Percentiles rank a stretch among this genome's conserved stretches.
Conservation (phyloP, 176 grass and related monocot species). For the Musa acuminata region DNA sequence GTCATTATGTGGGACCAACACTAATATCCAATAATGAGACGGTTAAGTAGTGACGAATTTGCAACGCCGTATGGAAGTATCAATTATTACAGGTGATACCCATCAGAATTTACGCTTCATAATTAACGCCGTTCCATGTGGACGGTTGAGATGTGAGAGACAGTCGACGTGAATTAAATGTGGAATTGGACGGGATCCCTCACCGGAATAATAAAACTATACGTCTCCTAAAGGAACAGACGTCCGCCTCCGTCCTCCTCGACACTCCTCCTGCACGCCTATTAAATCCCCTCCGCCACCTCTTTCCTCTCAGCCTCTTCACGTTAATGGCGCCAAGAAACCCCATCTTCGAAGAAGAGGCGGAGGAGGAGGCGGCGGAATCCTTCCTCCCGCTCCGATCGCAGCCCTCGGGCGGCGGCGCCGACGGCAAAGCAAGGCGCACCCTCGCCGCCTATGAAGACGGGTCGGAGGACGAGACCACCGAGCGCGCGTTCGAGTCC, state of each 20-base stretch:
- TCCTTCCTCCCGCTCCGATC: constrained; percentile 35
- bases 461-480: constrained; percentile 39
- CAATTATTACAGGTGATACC: too few species aligned
- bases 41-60: too few species aligned
- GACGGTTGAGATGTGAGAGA: background rate
- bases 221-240: too few species aligned
- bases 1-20: too few species aligned
- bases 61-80: too few species aligned
- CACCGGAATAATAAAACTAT: too few species aligned
- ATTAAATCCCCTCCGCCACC: background rate
- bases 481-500: constrained; percentile 69
- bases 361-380: constrained; percentile 28
- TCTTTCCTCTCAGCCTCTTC: background rate
- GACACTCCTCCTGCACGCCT: background rate
- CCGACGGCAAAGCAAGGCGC: background rate
- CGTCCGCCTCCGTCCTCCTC: background rate
- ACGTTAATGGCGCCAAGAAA: background rate
- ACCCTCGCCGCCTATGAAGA: constrained; percentile 11
- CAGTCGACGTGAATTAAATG: background rate
- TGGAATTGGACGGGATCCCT: too few species aligned
- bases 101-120: too few species aligned
- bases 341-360: background rate
- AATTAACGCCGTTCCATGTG: too few species aligned
- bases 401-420: background rate
- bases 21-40: too few species aligned